Conservation (phyloP, 495 filamentous ascomycete species). For the Aspergillus nanangensis region DNA sequence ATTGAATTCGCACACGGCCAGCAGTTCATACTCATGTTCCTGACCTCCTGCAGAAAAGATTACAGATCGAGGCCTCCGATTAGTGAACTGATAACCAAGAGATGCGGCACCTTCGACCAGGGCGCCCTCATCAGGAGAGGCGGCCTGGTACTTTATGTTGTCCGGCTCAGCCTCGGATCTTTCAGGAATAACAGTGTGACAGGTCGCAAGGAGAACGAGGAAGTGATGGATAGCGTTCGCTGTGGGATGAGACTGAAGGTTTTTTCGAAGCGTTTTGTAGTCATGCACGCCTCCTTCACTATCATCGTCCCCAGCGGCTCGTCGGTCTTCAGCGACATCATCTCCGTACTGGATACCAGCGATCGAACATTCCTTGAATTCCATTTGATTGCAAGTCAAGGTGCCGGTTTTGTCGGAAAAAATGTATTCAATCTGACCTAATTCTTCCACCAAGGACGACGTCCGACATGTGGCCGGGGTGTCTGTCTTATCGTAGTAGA, state of each 20-base stretch:
- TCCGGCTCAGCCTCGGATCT: constrained; percentile 66
- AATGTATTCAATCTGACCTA: constrained; percentile 97
- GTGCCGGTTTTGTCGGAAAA: constrained; percentile 99
- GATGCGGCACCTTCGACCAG: constrained; percentile 86
- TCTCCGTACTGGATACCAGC: constrained; percentile 91
- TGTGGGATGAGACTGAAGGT: constrained; percentile 65
- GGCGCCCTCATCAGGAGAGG: constrained; percentile 95
- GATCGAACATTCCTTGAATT: constrained; percentile 93
- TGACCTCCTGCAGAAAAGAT: constrained; percentile 69
- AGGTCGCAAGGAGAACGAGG: constrained; percentile 80
- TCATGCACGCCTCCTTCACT: constrained; percentile 80
- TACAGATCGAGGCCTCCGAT: constrained; percentile 82
- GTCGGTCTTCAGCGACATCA: constrained; percentile 86
- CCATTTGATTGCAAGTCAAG: constrained; percentile 99
- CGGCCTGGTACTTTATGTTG: constrained; percentile 94
- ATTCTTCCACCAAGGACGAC: constrained; percentile 92
- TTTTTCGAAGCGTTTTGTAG: constrained; percentile 72
- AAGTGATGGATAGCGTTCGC: constrained; percentile 81
- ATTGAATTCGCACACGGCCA: constrained; percentile 98
- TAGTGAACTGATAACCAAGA: constrained; percentile 85
- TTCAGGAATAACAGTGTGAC: constrained; percentile 98
- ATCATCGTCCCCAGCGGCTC: constrained; percentile 70
- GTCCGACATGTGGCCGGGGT: constrained; percentile 95
- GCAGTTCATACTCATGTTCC: constrained; percentile 79
- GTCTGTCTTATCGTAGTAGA: constrained; percentile 94